Evolutionary conservation across 108 stramenopile species (phyloP).

Genomic region (Nitzschia sp.): DNA sequence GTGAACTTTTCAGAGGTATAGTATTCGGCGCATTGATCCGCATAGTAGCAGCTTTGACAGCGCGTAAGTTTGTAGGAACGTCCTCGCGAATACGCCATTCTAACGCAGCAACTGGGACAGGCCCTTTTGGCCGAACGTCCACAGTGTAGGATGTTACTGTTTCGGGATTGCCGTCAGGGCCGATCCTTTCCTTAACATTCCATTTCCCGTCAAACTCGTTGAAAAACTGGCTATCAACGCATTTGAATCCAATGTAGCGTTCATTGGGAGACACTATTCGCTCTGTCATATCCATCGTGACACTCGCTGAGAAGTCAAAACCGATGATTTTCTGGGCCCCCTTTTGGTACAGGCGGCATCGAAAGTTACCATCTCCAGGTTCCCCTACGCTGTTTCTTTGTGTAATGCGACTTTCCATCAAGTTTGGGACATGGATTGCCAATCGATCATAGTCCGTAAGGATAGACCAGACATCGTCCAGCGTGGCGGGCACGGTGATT

Average conservation of each 20-base stretch:
- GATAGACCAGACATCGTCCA: slow-evolving; percentile 84
- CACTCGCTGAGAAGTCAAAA: slow-evolving; percentile 87
- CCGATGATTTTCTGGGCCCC: slow-evolving; percentile 94
- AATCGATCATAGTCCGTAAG: slow-evolving; percentile 91
- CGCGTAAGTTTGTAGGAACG: slow-evolving; percentile 88
- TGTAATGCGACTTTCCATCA: slow-evolving; percentile 73
- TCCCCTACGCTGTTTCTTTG: slow-evolving; percentile 7
- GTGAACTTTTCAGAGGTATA: not conserved
- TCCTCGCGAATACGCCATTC: slow-evolving; percentile 96
- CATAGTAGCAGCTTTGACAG: slow-evolving; percentile 84
- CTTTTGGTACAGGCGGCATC: slow-evolving; percentile 80
- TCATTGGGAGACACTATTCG: slow-evolving; percentile 27
- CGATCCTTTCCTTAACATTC: slow-evolving; percentile 55
- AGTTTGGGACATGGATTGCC: slow-evolving; percentile 85
- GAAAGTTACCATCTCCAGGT: slow-evolving; percentile 56
- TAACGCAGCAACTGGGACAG: slow-evolving; percentile 91
- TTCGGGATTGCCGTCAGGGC: slow-evolving; percentile 28
- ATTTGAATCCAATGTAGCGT: slow-evolving; percentile 71
- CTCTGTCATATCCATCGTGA: slow-evolving; percentile 93
- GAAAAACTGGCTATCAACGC: slow-evolving; percentile 87
- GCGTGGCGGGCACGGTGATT: slow-evolving; percentile 54
- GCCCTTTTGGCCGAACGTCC: slow-evolving; percentile 87
- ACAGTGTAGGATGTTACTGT: slow-evolving; percentile 82
- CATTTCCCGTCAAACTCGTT: slow-evolving; percentile 84
- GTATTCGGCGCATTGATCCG: slow-evolving; percentile 4